Base-by-base conservation (phyloP, 306 rosid species). In the Styphnolobium japonicum region DNA sequence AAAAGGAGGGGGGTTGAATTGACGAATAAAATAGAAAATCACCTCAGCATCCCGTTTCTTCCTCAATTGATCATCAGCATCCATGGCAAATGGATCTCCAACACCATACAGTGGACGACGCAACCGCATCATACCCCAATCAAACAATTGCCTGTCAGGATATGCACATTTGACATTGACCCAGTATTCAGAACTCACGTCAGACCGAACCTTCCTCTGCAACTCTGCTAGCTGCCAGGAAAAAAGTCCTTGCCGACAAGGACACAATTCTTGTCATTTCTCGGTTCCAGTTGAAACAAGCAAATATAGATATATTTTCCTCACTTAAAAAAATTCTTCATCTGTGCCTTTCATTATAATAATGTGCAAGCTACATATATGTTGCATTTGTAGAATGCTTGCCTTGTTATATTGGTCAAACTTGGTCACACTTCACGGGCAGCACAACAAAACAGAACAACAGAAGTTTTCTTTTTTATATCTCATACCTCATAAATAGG, bases 11-110 rank as follows among this genome's bases (percentile, higher is more conserved):
- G 18, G 19, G 42, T 27, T 27, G 31, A 62, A 29, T 71, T 18
- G 58, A 80, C 45, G 73, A 33, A 51, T 49, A 77, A 57, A 34
- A 76, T 75, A 51, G 18, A 48, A 55, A 83, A 69, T 75, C 56
- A 93, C 99, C 99, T 96, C 99, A 63, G 93, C 86, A 73, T 96
- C 98, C 66, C 97, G 87, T 82, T 87, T 96, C 88, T 92, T 93
- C 86, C 96, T 88, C 81, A 90, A 80, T 67, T 93, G 99, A 83
- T 96, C 97, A 79, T 93, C 98, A 25, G 94, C 92, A 72, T 95
- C 98, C 89, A 90, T 80, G 75, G 97, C 80, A 91, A 96, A 96
- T 71, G 97, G 93, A 96, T 96, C 97, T 80, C 98, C 99, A 84
- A 93, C 94, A 62, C 99, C 98, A 86, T 93, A 96, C 6, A 87